Base-by-base conservation (phyloP, 2,329 filamentous ascomycete genomes). In the Trichoderma aggressivum region DNA sequence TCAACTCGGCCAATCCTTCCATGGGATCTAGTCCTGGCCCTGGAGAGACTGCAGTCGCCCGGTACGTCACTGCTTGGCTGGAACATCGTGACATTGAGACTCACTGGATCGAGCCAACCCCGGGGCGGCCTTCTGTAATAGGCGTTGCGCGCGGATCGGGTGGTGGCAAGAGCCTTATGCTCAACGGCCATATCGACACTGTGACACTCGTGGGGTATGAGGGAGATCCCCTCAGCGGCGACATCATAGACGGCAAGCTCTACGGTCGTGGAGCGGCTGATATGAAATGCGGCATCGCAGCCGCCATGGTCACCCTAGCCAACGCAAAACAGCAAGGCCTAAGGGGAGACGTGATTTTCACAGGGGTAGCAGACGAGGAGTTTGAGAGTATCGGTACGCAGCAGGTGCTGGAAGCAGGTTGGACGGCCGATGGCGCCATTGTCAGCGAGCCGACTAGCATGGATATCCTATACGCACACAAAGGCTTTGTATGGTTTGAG, bases 341-440 rank as follows among this genome's bases (percentile, higher is more conserved):
- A 11, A 75, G 78, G 0, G 86, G 87, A 3, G 84, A 88, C 61
- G 81, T 88, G 10, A 84, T 88, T 10, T 78, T 89, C 7, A 80
- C 86, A 0, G 86, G 83, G 1, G 86, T 88, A 3, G 83, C 86
- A 0, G 86, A 88, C 56, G 86, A 88, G 68, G 87, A 88, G 73
- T 81, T 81, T 55, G 75, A 78, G 5, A 86, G 84, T 32, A 83
- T 84, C 12, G 86, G 86, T 1, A 88, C 86, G 0, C 82, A 84
- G 71, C 80, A 87, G 53, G 73, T 88, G 0, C 75, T 88, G 1
- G 78, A 78, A 12, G 84, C 85, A 2, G 86, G 86, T 1, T 88
- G 86, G 86, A 79, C 79, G 34, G 85, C 86, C 1, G 85, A 88
- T 69, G 86, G 78, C 0, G 86, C 86, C 7, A 77, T 88, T 1